Evolutionary conservation across 176 grass and related monocot species (phyloP).

Genomic region (Luzula sylvatica): DNA sequence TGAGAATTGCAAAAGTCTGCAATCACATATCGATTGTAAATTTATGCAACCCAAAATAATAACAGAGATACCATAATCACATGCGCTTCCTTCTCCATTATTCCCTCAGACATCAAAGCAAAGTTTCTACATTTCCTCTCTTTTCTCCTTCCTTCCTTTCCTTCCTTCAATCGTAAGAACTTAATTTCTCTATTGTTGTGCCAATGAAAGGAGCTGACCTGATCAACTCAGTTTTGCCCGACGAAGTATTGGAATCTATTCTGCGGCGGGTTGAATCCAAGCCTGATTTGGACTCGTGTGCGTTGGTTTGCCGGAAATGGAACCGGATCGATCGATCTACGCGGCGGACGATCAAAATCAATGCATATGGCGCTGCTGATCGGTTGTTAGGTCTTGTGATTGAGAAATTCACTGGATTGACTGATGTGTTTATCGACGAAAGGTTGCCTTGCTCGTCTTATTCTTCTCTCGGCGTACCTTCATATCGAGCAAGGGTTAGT

Average conservation of each 20-base stretch:
- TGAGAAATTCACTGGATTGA: constrained; percentile 39
- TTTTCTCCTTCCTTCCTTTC: not conserved
- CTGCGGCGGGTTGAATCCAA: constrained; percentile 45
- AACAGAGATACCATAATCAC: too few species aligned
- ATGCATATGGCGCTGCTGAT: constrained; percentile 46
- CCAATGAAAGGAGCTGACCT: constrained; percentile 57
- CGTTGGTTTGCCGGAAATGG: constrained; percentile 69
- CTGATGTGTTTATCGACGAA: constrained; percentile 49
- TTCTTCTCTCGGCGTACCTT: not conserved
- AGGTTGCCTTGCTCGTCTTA: constrained; percentile 13
- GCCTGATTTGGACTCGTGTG: constrained; percentile 52
- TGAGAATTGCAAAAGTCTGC: too few species aligned
- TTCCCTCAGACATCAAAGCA: too few species aligned
- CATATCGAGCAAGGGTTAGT: constrained; percentile 11
- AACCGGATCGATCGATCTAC: constrained; percentile 41
- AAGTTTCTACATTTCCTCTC: constrained; percentile 1
- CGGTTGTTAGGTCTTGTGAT: constrained; percentile 34
- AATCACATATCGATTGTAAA: too few species aligned
- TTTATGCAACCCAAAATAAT: too few species aligned
- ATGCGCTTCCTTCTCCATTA: too few species aligned
- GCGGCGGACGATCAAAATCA: constrained; percentile 36
- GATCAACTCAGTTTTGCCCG: constrained; percentile 46
- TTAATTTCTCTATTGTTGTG: not conserved
- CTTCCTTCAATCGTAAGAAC: constrained; percentile 12
- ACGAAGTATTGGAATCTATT: constrained; percentile 51